Conservation (phyloP, 179 eudicot species). For the Silene noctiflora region DNA sequence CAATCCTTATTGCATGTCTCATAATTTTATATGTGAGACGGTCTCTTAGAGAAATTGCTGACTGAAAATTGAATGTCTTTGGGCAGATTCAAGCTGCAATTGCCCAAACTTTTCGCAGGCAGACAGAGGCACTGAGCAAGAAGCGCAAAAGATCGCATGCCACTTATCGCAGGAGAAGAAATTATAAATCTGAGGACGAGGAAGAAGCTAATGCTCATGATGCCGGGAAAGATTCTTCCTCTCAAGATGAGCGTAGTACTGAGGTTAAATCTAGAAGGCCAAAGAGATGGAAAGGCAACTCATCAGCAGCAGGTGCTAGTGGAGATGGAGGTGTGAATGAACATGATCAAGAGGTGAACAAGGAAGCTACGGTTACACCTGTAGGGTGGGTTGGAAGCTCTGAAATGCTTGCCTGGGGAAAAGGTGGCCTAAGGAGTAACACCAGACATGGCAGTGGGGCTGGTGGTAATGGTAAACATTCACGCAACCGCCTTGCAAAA, state of each 20-base stretch:
- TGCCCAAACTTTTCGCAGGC: slow-evolving; percentile 64
- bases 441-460: slow-evolving; percentile 49
- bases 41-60: not conserved
- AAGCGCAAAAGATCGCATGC: slow-evolving; percentile 59
- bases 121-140: slow-evolving; percentile 72
- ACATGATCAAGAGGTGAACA: slow-evolving; percentile 3
- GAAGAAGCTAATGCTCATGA: slow-evolving; percentile 51
- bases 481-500: slow-evolving; percentile 52
- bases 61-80: not conserved
- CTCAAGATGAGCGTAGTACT: slow-evolving; percentile 51
- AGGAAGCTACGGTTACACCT: slow-evolving; percentile 30
- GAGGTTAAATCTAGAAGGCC: not conserved
- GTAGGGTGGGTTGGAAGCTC: slow-evolving; percentile 41
- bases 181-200: slow-evolving; percentile 49
- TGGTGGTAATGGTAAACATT: slow-evolving; percentile 43
- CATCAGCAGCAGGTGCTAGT: not conserved
- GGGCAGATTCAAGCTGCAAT: slow-evolving; percentile 79
- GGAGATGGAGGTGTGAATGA: not conserved
- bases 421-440: slow-evolving; percentile 65
- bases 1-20: not conserved
- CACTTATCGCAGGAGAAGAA: slow-evolving; percentile 43
- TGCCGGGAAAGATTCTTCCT: slow-evolving; percentile 58
- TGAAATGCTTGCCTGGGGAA: slow-evolving; percentile 63
- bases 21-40: not conserved
- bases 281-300: not conserved